Evolutionary conservation across 2,329 filamentous ascomycete genomes (phyloP).

Genomic region (Apiospora koreana): DNA sequence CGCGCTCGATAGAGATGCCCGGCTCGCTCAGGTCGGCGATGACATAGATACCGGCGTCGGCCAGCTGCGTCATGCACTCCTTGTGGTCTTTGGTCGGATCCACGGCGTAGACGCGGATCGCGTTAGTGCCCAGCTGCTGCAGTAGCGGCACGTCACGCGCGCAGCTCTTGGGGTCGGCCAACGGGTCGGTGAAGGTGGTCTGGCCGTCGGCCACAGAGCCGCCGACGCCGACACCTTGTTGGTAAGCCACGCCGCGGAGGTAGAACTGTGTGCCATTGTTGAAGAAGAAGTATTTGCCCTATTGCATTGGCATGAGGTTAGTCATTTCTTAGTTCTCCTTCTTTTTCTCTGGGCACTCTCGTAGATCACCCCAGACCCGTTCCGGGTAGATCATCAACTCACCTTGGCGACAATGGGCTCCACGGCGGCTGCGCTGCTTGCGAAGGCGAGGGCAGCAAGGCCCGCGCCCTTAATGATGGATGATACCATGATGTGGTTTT

Average conservation of each 20-base stretch:
- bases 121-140: slow-evolving; percentile 65
- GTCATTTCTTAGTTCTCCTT: not conserved
- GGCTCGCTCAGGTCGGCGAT: slow-evolving; percentile 72
- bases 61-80: slow-evolving; percentile 66
- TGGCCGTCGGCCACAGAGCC: slow-evolving; percentile 34
- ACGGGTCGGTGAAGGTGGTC: slow-evolving; percentile 62
- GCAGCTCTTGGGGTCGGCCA: slow-evolving; percentile 62
- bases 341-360: not conserved
- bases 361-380: not conserved
- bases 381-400: not conserved
- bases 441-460: slow-evolving; percentile 8
- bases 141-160: slow-evolving; percentile 69
- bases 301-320: not conserved
- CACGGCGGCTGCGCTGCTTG: slow-evolving; percentile 10
- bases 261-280: slow-evolving; percentile 49
- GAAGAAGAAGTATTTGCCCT: slow-evolving; percentile 60
- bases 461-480: not conserved
- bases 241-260: slow-evolving; percentile 74
- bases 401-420: slow-evolving; percentile 22
- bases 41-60: slow-evolving; percentile 72
- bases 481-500: slow-evolving; percentile 4
- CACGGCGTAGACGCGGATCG: slow-evolving; percentile 73
- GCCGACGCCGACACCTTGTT: slow-evolving; percentile 56
- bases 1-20: slow-evolving; percentile 65
- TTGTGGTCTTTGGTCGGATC: slow-evolving; percentile 65